Percentiles rank a stretch among this genome's conserved stretches.
phyloP scores from a whole-genome alignment of 257 asterid species.

The Capsicum baccatum region DNA sequence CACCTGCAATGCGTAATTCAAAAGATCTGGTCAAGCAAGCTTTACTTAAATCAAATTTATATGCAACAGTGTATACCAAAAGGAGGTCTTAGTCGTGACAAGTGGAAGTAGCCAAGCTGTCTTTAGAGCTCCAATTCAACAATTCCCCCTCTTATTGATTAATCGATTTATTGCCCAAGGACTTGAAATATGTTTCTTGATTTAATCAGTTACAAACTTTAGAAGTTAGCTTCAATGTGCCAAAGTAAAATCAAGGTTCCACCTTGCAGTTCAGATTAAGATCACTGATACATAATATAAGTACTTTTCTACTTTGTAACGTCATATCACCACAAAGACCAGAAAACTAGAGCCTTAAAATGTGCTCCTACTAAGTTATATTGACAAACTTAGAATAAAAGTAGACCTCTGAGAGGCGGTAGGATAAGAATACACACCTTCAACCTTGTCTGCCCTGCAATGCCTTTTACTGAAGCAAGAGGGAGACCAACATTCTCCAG shows the following conservation, averaged over 20 bases:
- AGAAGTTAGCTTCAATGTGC: neutral
- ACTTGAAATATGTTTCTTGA: neutral
- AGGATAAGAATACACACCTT: conserved; percentile 51
- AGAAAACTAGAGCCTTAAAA: neutral
- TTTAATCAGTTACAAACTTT: neutral
- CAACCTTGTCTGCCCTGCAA: conserved; percentile 95
- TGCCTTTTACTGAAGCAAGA: conserved; percentile 89
- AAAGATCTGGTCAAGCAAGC: neutral
- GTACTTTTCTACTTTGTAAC: conserved; percentile 14
- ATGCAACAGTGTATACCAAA: neutral
- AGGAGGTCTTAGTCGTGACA: neutral
- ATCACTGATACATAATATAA: neutral
- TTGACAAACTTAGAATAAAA: neutral
- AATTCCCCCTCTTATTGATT: neutral
- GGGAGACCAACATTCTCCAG: conserved; percentile 89
- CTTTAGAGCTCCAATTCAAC: neutral
- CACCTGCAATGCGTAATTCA: conserved; percentile 56
- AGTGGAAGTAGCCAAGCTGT: conserved; percentile 9
- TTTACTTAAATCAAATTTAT: neutral
- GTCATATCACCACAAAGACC: neutral
- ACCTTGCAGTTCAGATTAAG: neutral
- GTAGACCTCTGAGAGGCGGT: neutral
- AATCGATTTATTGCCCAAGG: neutral
- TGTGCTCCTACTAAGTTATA: neutral
- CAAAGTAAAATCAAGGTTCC: conserved; percentile 12